Evolutionary conservation across 2,329 filamentous ascomycete species (phyloP).

Genomic region (Thermothelomyces thermophilus): DNA sequence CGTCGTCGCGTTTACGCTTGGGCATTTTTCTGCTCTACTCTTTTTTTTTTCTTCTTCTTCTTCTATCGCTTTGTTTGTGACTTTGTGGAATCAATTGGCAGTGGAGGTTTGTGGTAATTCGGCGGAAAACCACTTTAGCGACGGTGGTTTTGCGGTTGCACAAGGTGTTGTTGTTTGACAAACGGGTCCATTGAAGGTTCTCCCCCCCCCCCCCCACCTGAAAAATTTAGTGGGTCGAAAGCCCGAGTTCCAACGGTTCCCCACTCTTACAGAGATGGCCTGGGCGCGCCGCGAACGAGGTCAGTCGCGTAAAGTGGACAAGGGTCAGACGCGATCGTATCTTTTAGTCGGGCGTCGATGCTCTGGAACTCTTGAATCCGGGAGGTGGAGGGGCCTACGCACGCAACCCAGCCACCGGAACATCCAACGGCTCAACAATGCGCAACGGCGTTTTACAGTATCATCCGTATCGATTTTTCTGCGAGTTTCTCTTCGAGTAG

Average conservation of each 20-base stretch:
- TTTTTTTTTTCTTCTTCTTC: too few relatives aligned
- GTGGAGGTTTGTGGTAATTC: background rate
- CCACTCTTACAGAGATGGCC: too few relatives aligned
- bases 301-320: conserved; percentile 19
- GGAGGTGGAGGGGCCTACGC: conserved; percentile 8
- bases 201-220: background rate
- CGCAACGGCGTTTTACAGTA: background rate
- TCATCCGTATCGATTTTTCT: conserved; percentile 1
- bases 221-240: conserved; percentile 12
- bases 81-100: background rate
- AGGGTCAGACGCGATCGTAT: conserved; percentile 8
- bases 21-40: too few relatives aligned
- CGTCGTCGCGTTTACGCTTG: conserved; percentile 50
- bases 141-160: too few relatives aligned
- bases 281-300: background rate
- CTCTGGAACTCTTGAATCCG: background rate
- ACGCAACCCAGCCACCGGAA: conserved; percentile 5
- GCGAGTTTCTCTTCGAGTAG: conserved; percentile 3
- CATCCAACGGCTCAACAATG: conserved; percentile 1
- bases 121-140: too few relatives aligned
- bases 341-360: background rate
- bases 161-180: too few relatives aligned
- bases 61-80: too few relatives aligned
- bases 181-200: conserved; percentile 1
- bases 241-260: too few relatives aligned